Evolutionary conservation across 345 rosid species (phyloP), one percentile per base, ranked within the genome.

Genomic region (Sapria himalayana): DNA sequence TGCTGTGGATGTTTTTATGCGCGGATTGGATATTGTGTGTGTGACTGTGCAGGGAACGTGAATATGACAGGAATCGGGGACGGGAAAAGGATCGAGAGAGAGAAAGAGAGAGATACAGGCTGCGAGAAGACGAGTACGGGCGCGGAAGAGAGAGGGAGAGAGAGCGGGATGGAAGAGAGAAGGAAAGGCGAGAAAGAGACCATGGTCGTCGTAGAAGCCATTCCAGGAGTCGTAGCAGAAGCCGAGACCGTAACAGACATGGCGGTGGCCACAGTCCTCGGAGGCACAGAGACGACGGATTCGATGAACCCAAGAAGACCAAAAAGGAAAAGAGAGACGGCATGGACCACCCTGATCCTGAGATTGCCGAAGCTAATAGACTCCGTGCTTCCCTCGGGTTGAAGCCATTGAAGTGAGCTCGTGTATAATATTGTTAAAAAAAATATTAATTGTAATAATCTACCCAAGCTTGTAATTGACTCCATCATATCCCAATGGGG

Each of bases 341-440:
- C 15, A 82, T 85, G 0, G 72, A 82, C 45, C 91, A 82, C 39
- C 85, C 76, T 2, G 77, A 89, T 59, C 94, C 93, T 3, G 86
- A 74, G 61, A 79, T 79, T 62, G 98, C 94, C 9, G 94, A 79
- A 60, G 84, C 82, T 27, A 89, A 82, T 51, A 79, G 55, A 68
- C 39, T 82, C 14, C 73, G 91, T 20, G 81, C 84, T 29, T 60
- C 82, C 23, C 72, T 74, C 21, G 91, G 93, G 29, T 20, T 79
- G 64, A 74, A 76, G 63, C 93, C 91, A 0, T 58, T 82, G 58
- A 67, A 41, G 63, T 34, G 40, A 49, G 7, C 31, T 45, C 6
- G 29, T 19, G 22, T n/a, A 35, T 24, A 42, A 16, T 17, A 17
- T 4, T 36, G 37, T 13, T 5, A 15, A 9, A 19, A 4, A 8